Evolutionary conservation across 2,329 filamentous ascomycete genomes (phyloP).

Genomic region (Zopfia rhizophila): DNA sequence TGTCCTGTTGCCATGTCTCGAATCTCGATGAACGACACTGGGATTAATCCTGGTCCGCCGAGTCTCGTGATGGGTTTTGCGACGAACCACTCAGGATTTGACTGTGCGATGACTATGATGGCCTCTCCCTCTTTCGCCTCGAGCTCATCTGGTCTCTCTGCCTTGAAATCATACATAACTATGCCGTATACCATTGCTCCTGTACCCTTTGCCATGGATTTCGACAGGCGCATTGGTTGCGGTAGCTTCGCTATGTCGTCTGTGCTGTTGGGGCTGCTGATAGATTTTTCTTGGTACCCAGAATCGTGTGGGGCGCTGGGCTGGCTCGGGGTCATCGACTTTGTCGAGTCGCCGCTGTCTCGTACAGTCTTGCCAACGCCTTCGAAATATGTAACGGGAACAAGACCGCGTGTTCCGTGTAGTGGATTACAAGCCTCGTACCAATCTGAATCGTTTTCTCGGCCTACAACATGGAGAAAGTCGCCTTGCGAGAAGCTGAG

Average conservation of each 20-base stretch:
- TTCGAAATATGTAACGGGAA: constrained; percentile 95
- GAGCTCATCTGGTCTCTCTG: constrained; percentile 93
- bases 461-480: constrained; percentile 97
- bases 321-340: constrained; percentile 53
- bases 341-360: constrained; percentile 72
- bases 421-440: constrained; percentile 98
- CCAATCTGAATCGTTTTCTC: constrained; percentile 95
- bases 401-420: constrained; percentile 86
- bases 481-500: constrained; percentile 94
- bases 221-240: constrained; percentile 49
- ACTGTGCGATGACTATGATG: constrained; percentile 98
- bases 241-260: constrained; percentile 37
- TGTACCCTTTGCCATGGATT: constrained; percentile 59
- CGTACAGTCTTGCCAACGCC: constrained; percentile 90
- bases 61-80: constrained; percentile 98
- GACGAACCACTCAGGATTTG: constrained; percentile 98
- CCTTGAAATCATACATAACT: constrained; percentile 96
- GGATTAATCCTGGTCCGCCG: constrained; percentile 94
- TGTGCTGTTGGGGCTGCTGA: constrained; percentile 45
- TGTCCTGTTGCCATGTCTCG: constrained; percentile 90
- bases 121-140: constrained; percentile 95
- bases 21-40: constrained; percentile 96
- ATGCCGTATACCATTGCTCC: constrained; percentile 96
- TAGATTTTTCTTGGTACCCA: constrained; percentile 75
- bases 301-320: constrained; percentile 81